phyloP scores from a whole-genome alignment of 768 basidiomycete genomes.

The Kwoniella sp. region DNA sequence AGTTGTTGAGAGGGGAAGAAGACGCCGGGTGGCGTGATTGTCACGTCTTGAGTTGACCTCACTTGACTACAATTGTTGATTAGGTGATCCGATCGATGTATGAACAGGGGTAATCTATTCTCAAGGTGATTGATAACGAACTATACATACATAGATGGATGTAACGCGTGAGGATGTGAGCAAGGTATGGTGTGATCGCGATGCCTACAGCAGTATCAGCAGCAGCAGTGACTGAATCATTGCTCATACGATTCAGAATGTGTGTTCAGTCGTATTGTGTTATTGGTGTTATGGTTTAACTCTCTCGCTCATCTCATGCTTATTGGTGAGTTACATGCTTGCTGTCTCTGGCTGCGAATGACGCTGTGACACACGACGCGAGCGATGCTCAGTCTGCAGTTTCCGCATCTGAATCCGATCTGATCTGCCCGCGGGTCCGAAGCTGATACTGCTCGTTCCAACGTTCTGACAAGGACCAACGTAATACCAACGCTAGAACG shows the following conservation, averaged over 20 bases:
- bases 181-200: background rate
- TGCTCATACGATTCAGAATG: no score
- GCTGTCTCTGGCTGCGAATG: background rate
- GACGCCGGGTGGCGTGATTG: background rate
- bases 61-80: no score
- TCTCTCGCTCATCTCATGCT: background rate
- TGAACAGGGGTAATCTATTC: background rate
- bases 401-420: no score
- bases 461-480: background rate
- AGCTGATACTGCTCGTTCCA: background rate
- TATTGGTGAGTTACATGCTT: no score
- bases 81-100: no score
- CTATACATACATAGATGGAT: background rate
- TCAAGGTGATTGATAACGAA: background rate
- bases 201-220: background rate
- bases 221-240: no score
- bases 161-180: background rate
- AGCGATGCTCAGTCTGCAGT: no score
- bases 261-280: background rate
- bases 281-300: background rate
- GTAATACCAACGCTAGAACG: background rate
- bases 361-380: background rate
- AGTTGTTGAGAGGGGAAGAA: background rate
- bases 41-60: slow-evolving; percentile 1
- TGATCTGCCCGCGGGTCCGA: background rate